A percentile compares a stretch with the other conserved stretches of the same genome.
phyloP scores from a whole-genome alignment of 1,139 yeast genomes.

The Sugiyamaella grinbergsii region DNA sequence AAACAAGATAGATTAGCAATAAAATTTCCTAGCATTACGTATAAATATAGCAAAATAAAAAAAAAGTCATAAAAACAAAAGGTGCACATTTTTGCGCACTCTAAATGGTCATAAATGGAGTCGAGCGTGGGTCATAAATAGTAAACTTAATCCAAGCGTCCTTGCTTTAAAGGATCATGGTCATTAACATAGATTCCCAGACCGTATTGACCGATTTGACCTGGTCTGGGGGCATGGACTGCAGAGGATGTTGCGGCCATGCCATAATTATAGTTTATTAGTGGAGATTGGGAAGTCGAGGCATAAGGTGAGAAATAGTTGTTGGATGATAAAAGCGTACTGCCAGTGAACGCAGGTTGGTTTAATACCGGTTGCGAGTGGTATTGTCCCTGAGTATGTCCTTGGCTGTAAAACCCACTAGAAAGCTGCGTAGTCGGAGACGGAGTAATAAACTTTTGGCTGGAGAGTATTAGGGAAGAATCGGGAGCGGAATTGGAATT shows the following conservation, averaged over 20 bases:
- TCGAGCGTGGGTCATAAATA: neutral
- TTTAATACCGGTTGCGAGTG: neutral
- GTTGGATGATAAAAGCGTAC: neutral
- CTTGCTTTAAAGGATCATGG: neutral
- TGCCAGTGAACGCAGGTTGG: neutral
- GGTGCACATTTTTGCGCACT: too few species aligned
- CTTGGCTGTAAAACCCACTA: neutral
- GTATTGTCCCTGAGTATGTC: neutral
- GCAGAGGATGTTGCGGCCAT: neutral
- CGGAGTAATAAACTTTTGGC: neutral
- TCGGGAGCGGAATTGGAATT: neutral
- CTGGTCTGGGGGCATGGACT: conserved; percentile 14
- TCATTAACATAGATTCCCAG: conserved; percentile 15
- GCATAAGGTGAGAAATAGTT: too few species aligned
- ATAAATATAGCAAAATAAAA: conserved; percentile 1
- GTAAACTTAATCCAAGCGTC: neutral
- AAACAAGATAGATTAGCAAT: too few species aligned
- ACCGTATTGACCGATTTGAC: conserved; percentile 10
- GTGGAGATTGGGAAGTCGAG: conserved; percentile 3
- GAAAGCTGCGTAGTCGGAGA: neutral
- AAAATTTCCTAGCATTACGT: too few species aligned
- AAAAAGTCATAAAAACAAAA: conserved; percentile 2
- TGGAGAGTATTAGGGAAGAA: too few species aligned
- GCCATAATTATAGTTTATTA: neutral
- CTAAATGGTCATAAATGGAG: conserved; percentile 12